Conservation (phyloP, 2,329 filamentous ascomycete genomes). For the Blastomyces parvus region DNA sequence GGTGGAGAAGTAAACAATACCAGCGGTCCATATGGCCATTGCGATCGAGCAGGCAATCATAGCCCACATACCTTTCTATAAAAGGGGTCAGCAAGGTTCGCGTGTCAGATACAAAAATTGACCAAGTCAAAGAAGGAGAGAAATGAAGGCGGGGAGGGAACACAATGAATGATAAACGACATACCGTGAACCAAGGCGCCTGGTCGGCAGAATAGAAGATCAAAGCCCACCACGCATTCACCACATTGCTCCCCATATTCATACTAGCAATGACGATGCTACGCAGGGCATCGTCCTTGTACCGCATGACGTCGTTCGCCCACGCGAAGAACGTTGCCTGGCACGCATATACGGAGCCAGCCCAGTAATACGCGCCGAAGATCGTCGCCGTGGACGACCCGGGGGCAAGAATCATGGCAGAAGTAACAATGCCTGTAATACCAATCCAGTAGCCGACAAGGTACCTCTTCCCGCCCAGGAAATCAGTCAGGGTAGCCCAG, state of each 20-base stretch:
- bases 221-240: constrained; percentile 66
- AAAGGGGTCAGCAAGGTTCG: constrained; percentile 10
- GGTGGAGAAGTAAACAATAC: constrained; percentile 11
- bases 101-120: background rate
- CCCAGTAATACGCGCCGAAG: constrained; percentile 61
- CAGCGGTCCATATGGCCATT: constrained; percentile 48
- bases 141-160: too few relatives aligned
- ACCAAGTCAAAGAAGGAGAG: background rate
- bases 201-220: constrained; percentile 59
- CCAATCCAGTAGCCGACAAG: constrained; percentile 59
- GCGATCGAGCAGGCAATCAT: constrained; percentile 58
- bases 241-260: constrained; percentile 58
- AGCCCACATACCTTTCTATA: constrained; percentile 58
- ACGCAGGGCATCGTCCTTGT: constrained; percentile 53
- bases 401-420: constrained; percentile 51
- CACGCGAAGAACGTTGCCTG: constrained; percentile 68
- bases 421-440: constrained; percentile 53
- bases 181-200: constrained; percentile 56
- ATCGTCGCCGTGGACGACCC: constrained; percentile 45
- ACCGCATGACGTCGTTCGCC: constrained; percentile 61
- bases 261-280: constrained; percentile 61
- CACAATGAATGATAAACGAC: constrained; percentile 22
- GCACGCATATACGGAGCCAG: constrained; percentile 60
- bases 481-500: constrained; percentile 60
- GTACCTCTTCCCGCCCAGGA: constrained; percentile 53